Evolutionary conservation across 2,329 filamentous ascomycete species (phyloP), one percentile per base, ranked within the genome.

Genomic region (Alternaria postmessia): DNA sequence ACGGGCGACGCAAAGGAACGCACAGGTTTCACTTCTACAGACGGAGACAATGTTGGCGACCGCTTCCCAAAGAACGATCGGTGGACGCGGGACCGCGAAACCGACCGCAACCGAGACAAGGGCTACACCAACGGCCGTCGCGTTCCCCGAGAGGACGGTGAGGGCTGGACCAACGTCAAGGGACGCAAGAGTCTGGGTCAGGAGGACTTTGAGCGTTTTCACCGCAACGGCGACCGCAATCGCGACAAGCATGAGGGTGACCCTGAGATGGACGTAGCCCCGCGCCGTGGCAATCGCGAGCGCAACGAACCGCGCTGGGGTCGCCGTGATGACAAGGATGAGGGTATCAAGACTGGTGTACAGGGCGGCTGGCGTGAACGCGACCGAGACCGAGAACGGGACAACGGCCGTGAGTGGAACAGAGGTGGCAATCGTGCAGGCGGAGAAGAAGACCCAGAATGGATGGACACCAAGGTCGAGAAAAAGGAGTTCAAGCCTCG

Each of bases 161-260:
- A 93, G 55, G 89, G 90, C 51, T 93, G 91, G 91, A 91, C 86
- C 67, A 89, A 85, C 26, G 88, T 91, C 32, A 91, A 91, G 71
- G 88, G 89, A 26, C 87, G 90, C 66, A 91, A 90, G 82, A 93
- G 88, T 73, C 89, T 91, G 73, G 88, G 89, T 18, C 84, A 87
- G 56, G 89, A 92, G 62, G 89, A 90, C 41, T 88, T 89, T 63
- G 89, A 92, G 76, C 86, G 89, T 54, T 91, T 91, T 65, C 67
- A 88, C 57, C 87, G 88, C 76, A 84, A 70, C 67, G 79, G 70
- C 63, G 79, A 77, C 68, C 76, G 82, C 59, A 87, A 90, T 43
- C 81, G 84, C 41, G 86, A 87, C 41, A 87, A 60, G 68, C 52
- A 69, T 20, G 76, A 78, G 24, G 71, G 65, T 6, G 75, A 73